These are phyloP conservation scores for Syncephalis fuscata DNA, from an alignment of 371 early-diverging fungal genomes.

Conservation along the genomic window DNA sequence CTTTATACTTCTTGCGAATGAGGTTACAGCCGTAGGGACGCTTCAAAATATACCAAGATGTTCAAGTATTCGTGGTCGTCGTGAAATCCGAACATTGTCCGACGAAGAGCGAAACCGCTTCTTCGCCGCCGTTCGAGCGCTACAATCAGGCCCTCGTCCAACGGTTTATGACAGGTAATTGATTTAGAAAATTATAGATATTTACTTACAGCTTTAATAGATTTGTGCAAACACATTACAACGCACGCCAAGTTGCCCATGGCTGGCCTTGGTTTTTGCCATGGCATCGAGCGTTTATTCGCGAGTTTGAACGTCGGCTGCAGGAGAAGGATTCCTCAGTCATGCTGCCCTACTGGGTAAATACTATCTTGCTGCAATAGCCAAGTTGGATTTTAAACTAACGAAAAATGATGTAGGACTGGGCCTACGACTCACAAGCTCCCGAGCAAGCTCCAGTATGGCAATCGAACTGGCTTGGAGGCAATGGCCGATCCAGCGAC, in stretches of 20 bases:
- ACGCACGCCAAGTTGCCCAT: constrained; percentile 5
- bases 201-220: too few species aligned
- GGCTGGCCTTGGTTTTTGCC: constrained; percentile 16
- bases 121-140: neutral
- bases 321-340: constrained; percentile 16
- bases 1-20: too few species aligned
- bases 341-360: constrained; percentile 27
- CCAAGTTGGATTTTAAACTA: too few species aligned
- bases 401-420: too few species aligned
- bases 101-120: neutral
- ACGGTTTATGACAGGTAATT: too few species aligned
- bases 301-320: constrained; percentile 13
- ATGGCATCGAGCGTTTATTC: constrained; percentile 20
- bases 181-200: too few species aligned
- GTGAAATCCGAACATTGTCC: constrained; percentile 2
- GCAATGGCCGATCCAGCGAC: constrained; percentile 5
- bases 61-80: neutral
- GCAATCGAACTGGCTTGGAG: constrained; percentile 4
- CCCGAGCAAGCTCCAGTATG: constrained; percentile 6
- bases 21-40: too few species aligned
- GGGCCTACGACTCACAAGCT: constrained; percentile 12
- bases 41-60: neutral
- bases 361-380: too few species aligned
- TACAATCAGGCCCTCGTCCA: neutral
- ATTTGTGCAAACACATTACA: too few species aligned